phyloP scores from a whole-genome alignment of 129 eudicot genomes.

The Scalesia atractyloides region DNA sequence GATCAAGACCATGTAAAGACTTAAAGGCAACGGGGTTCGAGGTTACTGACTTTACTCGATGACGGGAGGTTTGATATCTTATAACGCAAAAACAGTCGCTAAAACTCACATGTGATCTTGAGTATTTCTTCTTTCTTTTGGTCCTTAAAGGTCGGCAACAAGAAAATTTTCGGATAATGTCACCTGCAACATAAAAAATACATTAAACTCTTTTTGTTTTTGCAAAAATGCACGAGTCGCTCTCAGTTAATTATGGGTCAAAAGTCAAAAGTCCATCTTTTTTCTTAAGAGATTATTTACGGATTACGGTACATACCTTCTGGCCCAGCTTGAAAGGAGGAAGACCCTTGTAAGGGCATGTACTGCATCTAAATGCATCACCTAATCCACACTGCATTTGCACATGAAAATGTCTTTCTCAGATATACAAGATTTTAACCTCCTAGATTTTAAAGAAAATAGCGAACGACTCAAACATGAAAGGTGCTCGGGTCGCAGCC shows the following conservation, averaged over 20 bases:
- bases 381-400: slow-evolving; percentile 75
- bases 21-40: not conserved
- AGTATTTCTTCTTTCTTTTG: not conserved
- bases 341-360: slow-evolving; percentile 93
- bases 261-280: no score
- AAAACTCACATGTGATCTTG: slow-evolving; percentile 7
- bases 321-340: slow-evolving; percentile 82
- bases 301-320: slow-evolving; percentile 54
- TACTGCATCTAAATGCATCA: slow-evolving; percentile 82
- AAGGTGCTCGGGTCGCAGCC: no score
- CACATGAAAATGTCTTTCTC: not conserved
- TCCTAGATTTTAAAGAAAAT: not conserved
- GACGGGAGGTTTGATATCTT: not conserved
- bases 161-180: slow-evolving; percentile 58
- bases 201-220: not conserved
- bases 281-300: no score
- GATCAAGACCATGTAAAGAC: not conserved
- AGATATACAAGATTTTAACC: not conserved
- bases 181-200: slow-evolving; percentile 45
- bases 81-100: not conserved
- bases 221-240: not conserved
- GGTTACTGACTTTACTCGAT: not conserved
- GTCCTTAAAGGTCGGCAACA: slow-evolving; percentile 55
- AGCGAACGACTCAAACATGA: not conserved
- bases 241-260: not conserved